Conservation (phyloP, 225 moss, liverwort and hornwort genomes). For the Takakia lepidozioides region DNA sequence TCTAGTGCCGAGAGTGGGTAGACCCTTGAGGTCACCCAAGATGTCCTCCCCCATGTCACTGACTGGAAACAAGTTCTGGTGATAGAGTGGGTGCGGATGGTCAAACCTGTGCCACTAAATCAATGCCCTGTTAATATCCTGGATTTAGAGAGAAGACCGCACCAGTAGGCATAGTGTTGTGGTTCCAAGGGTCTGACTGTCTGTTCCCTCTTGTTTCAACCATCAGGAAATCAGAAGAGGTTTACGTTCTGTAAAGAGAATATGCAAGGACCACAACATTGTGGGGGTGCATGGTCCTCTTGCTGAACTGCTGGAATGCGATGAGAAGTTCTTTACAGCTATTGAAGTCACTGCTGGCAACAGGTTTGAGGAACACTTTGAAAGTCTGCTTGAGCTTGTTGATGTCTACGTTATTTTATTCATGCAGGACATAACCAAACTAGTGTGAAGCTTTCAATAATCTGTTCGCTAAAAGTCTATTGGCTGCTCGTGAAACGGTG, state of each 20-base stretch:
- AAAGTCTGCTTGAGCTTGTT: no score
- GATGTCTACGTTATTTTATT: no score
- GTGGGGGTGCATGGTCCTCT: conserved; percentile 83
- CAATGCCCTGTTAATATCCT: not conserved
- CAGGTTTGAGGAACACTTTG: conserved; percentile 30
- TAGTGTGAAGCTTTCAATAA: no score
- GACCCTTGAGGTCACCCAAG: no score
- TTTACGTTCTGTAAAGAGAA: conserved; percentile 57
- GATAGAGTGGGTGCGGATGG: no score
- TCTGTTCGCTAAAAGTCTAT: no score
- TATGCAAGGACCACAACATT: conserved; percentile 65
- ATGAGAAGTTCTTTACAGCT: conserved; percentile 93
- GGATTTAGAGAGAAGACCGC: not conserved
- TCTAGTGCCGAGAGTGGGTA: no score
- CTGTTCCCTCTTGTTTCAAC: not conserved
- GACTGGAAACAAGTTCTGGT: no score
- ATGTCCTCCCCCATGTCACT: no score
- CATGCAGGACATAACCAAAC: conserved; percentile 36
- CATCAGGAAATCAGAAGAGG: conserved; percentile 82
- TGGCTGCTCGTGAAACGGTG: no score
- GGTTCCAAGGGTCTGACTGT: not conserved
- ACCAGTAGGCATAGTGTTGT: not conserved
- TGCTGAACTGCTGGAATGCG: conserved; percentile 84
- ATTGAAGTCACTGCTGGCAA: conserved; percentile 84
- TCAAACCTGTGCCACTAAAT: no score